phyloP scores from a whole-genome alignment of 2,329 filamentous ascomycete species.

The Colletotrichum coccodes region DNA sequence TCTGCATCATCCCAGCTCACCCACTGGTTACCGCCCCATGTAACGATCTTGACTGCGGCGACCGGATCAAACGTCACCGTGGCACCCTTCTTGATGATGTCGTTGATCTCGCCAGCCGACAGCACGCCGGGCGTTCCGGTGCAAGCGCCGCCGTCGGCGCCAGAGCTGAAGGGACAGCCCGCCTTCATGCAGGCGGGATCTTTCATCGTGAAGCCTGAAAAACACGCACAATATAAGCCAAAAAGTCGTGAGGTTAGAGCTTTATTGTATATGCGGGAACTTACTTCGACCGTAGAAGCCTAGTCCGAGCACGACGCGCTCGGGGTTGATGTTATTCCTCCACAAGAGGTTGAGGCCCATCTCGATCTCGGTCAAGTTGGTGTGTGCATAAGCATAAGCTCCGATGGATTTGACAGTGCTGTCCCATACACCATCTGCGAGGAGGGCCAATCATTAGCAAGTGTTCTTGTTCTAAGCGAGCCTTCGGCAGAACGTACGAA shows the following conservation, averaged over 20 bases:
- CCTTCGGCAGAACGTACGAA: not conserved
- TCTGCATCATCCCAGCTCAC: constrained; percentile 47
- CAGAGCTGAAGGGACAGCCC: constrained; percentile 42
- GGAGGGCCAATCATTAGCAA: not conserved
- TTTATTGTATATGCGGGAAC: too few relatives aligned
- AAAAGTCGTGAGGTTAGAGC: too few relatives aligned
- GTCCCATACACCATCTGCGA: constrained; percentile 52
- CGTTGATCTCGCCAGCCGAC: constrained; percentile 44
- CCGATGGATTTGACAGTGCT: constrained; percentile 39
- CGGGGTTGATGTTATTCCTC: constrained; percentile 53
- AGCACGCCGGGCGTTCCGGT: constrained; percentile 41
- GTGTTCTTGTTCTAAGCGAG: not conserved
- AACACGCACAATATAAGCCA: too few relatives aligned
- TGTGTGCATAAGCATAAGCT: constrained; percentile 48
- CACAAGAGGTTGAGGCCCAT: constrained; percentile 57
- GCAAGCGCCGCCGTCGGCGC: constrained; percentile 41
- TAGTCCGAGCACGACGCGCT: constrained; percentile 54
- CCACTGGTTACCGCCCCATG: constrained; percentile 48
- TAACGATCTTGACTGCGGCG: constrained; percentile 44
- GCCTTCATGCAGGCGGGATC: constrained; percentile 39
- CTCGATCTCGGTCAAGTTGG: constrained; percentile 59
- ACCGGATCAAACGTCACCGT: constrained; percentile 36
- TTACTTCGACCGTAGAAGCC: constrained; percentile 55
- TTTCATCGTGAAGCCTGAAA: constrained; percentile 37
- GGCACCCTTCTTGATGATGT: constrained; percentile 38